Conservation (phyloP, 305 asterid genomes). For the Fraxinus ornus region DNA sequence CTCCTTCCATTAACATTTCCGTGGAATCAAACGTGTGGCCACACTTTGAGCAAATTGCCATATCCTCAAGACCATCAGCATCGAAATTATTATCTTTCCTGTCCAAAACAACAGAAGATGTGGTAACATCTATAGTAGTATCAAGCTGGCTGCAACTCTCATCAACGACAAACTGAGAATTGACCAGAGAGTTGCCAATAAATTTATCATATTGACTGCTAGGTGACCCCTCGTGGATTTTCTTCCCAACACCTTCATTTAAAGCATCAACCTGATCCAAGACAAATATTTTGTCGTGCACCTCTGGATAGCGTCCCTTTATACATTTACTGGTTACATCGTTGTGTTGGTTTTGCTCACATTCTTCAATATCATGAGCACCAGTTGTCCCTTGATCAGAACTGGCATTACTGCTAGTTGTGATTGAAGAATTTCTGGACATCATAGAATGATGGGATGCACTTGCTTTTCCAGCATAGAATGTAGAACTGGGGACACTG, state of each 20-base stretch:
- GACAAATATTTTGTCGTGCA: slow-evolving; percentile 61
- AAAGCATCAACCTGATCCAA: slow-evolving; percentile 59
- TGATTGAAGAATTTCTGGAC: slow-evolving; percentile 80
- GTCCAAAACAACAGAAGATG: slow-evolving; percentile 40
- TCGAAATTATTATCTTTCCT: slow-evolving; percentile 28
- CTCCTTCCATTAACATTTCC: slow-evolving; percentile 47
- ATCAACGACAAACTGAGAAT: slow-evolving; percentile 23
- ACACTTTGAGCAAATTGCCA: slow-evolving; percentile 63
- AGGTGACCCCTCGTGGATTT: slow-evolving; percentile 33
- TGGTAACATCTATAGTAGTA: slow-evolving; percentile 29
- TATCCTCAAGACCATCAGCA: slow-evolving; percentile 34
- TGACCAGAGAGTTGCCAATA: slow-evolving; percentile 25
- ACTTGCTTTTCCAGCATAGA: slow-evolving; percentile 65
- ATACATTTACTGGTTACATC: slow-evolving; percentile 49
- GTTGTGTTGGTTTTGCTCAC: slow-evolving; percentile 60
- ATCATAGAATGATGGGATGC: slow-evolving; percentile 49
- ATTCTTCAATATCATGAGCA: slow-evolving; percentile 65
- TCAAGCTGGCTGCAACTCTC: slow-evolving; percentile 38
- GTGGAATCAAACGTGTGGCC: slow-evolving; percentile 34
- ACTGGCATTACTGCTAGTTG: slow-evolving; percentile 94
- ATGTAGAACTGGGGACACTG: slow-evolving; percentile 90
- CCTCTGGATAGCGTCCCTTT: slow-evolving; percentile 38
- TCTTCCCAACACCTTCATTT: slow-evolving; percentile 37
- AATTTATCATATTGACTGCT: slow-evolving; percentile 30
- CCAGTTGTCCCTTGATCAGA: slow-evolving; percentile 68